Evolutionary conservation across 2,329 filamentous ascomycete species (phyloP), one percentile per base, ranked within the genome.

Genomic region (Leptographium lundbergii): DNA sequence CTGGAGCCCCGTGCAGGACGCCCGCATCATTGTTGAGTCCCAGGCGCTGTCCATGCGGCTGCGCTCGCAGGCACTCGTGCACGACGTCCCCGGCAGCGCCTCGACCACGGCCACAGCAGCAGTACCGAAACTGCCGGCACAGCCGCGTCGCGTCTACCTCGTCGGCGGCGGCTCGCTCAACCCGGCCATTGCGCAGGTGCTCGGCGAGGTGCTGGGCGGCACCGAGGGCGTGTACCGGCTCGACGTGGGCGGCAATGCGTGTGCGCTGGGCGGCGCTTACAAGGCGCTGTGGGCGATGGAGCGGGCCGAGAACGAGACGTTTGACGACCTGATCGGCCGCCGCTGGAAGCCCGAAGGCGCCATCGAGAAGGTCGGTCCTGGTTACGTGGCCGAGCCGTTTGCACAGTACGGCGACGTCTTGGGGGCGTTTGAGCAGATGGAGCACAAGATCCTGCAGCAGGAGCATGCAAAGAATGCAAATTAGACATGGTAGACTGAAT

Each of bases 221-320:
- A 81, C 80, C 2, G 94, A 97, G 63, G 94, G 94, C 27, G 89
- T 97, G 29, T 99, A 90, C 74, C 88, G 87, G 72, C 82, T 99
- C 17, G 91, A 97, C 69, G 90, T 97, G 6, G 92, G 94, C 29
- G 91, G 91, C 29, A 96, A 95, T 73, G 92, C 94, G 3, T 99
- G 94, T 73, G 94, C 92, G 13, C 74, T 97, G 17, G 94, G 94
- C 17, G 90, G 90, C 7, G 92, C 92, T 29, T 96, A 97, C 74
- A 97, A 97, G 75, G 92, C 94, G 17, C 85, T 95, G 0, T 99
- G 94, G 94, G 91, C 88, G 1, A 77, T 90, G 59, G 90, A 94
- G 76, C 76, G 88, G 54, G n/a, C 59, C 25, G 71, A 74, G 2
- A 78, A 76, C 22, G 85, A 95, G 79, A 89, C 81, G 4, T 97